Conservation (phyloP, 192 early-diverging fungal species). For the Funneliformis geosporum region DNA sequence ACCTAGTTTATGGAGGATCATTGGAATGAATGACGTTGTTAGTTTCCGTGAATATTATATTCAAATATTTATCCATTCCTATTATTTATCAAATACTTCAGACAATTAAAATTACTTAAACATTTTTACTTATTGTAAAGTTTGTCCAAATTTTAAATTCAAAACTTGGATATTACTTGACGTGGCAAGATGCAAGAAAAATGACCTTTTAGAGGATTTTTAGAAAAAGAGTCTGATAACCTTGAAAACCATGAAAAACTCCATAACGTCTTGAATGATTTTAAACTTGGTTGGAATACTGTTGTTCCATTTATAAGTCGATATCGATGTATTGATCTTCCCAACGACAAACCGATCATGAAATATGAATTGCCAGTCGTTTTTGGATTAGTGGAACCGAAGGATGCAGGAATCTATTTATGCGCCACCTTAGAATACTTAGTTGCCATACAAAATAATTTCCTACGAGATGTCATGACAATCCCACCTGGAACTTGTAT, state of each 20-base stretch:
- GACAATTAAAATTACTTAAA: constrained; percentile 7
- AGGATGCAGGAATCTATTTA: constrained; percentile 7
- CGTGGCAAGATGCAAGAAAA: not conserved
- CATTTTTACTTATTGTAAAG: constrained; percentile 29
- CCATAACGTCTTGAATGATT: constrained; percentile 12
- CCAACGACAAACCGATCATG: not conserved
- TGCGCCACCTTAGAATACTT: constrained; percentile 20
- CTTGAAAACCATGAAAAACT: not conserved
- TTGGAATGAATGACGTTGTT: not conserved
- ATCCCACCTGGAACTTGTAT: constrained; percentile 10
- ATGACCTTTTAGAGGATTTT: not conserved
- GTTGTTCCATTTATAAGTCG: not conserved
- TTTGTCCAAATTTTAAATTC: constrained; percentile 21
- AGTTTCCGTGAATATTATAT: constrained; percentile 24
- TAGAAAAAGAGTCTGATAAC: too few species aligned
- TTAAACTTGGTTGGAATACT: constrained; percentile 28
- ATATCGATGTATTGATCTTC: constrained; percentile 33
- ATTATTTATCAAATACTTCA: constrained; percentile 15
- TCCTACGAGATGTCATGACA: constrained; percentile 10
- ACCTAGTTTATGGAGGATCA: constrained; percentile 27
- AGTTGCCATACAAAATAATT: constrained; percentile 23
- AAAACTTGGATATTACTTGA: constrained; percentile 27
- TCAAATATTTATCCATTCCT: constrained; percentile 17
- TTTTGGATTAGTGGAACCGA: not conserved
- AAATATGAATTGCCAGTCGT: not conserved